Evolutionary conservation across 2,329 filamentous ascomycete species (phyloP).

Genomic region (Escovopsis sp.): DNA sequence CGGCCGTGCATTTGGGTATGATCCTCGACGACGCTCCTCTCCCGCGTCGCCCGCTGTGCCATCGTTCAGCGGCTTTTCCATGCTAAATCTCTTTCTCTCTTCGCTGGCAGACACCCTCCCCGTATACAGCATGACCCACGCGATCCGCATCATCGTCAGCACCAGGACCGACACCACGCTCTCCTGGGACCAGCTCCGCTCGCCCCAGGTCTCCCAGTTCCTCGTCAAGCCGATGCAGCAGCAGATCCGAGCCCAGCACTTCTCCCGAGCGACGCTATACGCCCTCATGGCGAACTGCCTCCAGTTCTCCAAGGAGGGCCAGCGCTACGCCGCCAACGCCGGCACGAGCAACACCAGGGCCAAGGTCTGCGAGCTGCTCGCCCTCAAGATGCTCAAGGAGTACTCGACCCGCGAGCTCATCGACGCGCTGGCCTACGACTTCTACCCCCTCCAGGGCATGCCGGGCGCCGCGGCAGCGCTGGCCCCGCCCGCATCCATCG

Average conservation of each 20-base stretch:
- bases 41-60: too few species aligned
- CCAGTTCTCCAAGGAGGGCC: slow-evolving; percentile 79
- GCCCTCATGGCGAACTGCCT: slow-evolving; percentile 86
- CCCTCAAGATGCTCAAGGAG: slow-evolving; percentile 79
- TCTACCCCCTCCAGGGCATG: slow-evolving; percentile 78
- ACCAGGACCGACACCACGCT: slow-evolving; percentile 81
- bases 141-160: slow-evolving; percentile 71
- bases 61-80: too few species aligned
- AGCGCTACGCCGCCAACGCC: slow-evolving; percentile 67
- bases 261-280: slow-evolving; percentile 75
- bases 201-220: slow-evolving; percentile 93
- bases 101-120: slow-evolving; percentile 55
- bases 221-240: slow-evolving; percentile 90
- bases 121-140: slow-evolving; percentile 80
- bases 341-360: slow-evolving; percentile 73
- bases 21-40: not conserved
- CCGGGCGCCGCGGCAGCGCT: slow-evolving; percentile 31
- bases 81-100: not conserved
- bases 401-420: slow-evolving; percentile 82
- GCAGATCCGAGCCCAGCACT: slow-evolving; percentile 68
- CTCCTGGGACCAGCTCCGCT: slow-evolving; percentile 86
- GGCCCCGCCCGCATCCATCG: slow-evolving; percentile 19
- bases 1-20: slow-evolving; percentile 58
- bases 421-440: slow-evolving; percentile 88
- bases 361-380: slow-evolving; percentile 77